These are phyloP conservation scores for Trichophyton benhamiae DNA, from an alignment of 2,329 filamentous ascomycete species.

Conservation along the genomic window DNA sequence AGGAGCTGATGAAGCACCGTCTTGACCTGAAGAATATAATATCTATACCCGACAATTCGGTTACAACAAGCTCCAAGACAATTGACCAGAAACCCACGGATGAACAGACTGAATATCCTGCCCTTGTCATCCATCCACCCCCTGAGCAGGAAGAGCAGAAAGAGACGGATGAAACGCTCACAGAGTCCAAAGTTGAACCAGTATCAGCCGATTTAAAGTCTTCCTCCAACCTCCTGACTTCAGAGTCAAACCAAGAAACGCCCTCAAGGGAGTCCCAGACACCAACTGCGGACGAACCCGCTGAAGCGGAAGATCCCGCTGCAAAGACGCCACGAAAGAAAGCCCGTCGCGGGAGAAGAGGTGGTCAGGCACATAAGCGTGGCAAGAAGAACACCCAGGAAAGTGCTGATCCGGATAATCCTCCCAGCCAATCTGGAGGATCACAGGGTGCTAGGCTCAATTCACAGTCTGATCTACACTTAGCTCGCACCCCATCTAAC, in stretches of 20 bases:
- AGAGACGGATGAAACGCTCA: not conserved
- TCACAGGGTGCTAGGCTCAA: slow-evolving; percentile 40
- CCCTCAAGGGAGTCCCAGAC: slow-evolving; percentile 32
- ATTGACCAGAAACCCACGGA: not conserved
- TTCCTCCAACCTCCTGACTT: slow-evolving; percentile 3
- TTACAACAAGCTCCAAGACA: slow-evolving; percentile 6
- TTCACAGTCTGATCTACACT: slow-evolving; percentile 51
- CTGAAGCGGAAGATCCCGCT: slow-evolving; percentile 22
- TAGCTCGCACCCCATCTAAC: slow-evolving; percentile 38
- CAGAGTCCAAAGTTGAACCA: not conserved
- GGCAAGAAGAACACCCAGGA: slow-evolving; percentile 42
- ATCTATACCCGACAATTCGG: slow-evolving; percentile 16
- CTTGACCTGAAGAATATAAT: slow-evolving; percentile 36
- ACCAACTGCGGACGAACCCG: slow-evolving; percentile 22
- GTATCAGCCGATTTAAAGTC: not conserved
- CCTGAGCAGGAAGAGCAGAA: not conserved
- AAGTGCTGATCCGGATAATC: slow-evolving; percentile 44
- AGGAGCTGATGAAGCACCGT: slow-evolving; percentile 33
- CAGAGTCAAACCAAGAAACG: slow-evolving; percentile 16
- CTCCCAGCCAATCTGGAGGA: slow-evolving; percentile 40
- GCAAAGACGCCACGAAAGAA: slow-evolving; percentile 47
- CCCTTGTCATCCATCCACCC: not conserved
- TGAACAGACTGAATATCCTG: not conserved
- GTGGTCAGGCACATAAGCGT: slow-evolving; percentile 53
- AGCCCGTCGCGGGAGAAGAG: slow-evolving; percentile 57